These are phyloP conservation scores for Leishmania gerbilli DNA, from an alignment of 208 protist genomes.

Conservation along the genomic window DNA sequence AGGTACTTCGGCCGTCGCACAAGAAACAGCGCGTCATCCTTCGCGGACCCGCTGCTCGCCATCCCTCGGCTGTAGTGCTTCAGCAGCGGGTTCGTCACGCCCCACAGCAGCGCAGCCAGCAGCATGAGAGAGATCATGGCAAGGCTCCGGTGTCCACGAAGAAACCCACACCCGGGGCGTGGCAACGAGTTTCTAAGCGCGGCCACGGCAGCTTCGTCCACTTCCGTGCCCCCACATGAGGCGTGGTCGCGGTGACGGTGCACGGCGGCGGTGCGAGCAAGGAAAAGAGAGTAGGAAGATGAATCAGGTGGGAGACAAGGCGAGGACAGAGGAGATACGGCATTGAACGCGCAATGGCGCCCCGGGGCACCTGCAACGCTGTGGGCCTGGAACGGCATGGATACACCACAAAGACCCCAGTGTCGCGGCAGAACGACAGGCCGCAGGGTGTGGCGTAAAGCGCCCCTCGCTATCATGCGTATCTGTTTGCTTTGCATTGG, in stretches of 20 bases:
- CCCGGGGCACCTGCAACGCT: background rate
- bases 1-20: slow-evolving; percentile 73
- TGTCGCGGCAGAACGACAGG: background rate
- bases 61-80: slow-evolving; percentile 82
- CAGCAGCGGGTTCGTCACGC: slow-evolving; percentile 82
- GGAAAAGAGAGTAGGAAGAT: background rate
- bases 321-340: background rate
- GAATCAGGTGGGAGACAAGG: background rate
- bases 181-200: background rate
- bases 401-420: background rate
- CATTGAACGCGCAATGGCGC: background rate
- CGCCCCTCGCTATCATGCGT: background rate
- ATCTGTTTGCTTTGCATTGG: background rate
- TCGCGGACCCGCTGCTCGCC: slow-evolving; percentile 43
- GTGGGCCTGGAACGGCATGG: background rate
- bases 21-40: slow-evolving; percentile 71
- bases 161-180: background rate
- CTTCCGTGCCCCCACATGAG: background rate
- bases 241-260: background rate
- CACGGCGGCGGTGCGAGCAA: background rate
- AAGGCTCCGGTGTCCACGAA: too few relatives aligned
- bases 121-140: slow-evolving; percentile 67
- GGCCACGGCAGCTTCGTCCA: background rate
- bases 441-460: background rate
- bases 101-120: slow-evolving; percentile 81